These are phyloP conservation scores for Pleurotus sapidus DNA, from an alignment of 768 basidiomycete genomes.

Conservation along the genomic window DNA sequence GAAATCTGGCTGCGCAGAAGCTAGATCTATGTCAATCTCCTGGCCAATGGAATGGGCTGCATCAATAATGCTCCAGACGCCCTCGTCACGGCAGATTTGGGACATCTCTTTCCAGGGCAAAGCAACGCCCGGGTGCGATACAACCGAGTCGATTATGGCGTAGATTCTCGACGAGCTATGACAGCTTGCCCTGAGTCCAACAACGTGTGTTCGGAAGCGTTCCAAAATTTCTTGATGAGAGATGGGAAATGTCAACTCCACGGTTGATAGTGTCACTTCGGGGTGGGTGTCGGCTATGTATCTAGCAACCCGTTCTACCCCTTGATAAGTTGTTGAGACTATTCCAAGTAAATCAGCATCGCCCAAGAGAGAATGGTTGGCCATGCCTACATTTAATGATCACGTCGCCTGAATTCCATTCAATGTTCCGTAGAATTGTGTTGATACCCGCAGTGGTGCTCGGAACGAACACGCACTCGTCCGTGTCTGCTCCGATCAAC, in stretches of 20 bases:
- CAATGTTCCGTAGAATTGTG: conserved; percentile 64
- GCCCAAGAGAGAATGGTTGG: conserved; percentile 4
- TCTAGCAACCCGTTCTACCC: background rate
- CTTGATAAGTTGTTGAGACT: background rate
- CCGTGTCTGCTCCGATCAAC: conserved; percentile 44
- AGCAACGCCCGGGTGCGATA: conserved; percentile 53
- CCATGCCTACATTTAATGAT: conserved; percentile 54
- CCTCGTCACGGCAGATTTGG: conserved; percentile 58
- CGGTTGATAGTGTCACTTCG: conserved; percentile 32
- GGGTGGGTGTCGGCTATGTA: conserved; percentile 50
- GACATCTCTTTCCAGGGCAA: conserved; percentile 76
- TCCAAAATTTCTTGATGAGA: conserved; percentile 46
- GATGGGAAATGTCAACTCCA: conserved; percentile 3
- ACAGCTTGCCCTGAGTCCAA: conserved; percentile 10
- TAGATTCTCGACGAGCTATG: conserved; percentile 26
- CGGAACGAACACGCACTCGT: conserved; percentile 58
- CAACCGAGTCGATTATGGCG: conserved; percentile 66
- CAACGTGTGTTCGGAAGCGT: conserved; percentile 36
- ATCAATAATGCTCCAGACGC: conserved; percentile 64
- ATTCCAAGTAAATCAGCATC: background rate
- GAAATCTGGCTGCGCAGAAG: conserved; percentile 59
- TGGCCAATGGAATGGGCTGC: conserved; percentile 80
- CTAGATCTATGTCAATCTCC: conserved; percentile 58
- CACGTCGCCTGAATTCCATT: conserved; percentile 66
- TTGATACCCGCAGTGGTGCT: conserved; percentile 68